Percentiles rank a stretch among this genome's conserved stretches.
Evolutionary conservation across 495 filamentous ascomycete genomes (phyloP).

Genomic region (Neurospora sublineolata): DNA sequence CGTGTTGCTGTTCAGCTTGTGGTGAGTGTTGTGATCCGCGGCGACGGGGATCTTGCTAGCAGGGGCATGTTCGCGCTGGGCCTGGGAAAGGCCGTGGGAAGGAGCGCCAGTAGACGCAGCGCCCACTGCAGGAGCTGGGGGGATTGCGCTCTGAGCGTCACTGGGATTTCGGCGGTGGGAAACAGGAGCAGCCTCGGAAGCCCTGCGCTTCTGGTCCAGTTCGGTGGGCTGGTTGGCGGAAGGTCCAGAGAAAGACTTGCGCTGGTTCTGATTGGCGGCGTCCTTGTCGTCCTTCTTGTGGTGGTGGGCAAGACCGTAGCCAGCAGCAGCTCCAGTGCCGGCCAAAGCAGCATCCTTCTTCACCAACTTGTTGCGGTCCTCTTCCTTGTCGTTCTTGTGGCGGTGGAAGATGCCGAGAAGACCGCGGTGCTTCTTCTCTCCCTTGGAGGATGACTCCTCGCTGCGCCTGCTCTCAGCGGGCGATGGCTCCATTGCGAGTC

Average conservation of each 20-base stretch:
- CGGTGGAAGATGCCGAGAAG: conserved; percentile 23
- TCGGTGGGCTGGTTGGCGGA: background rate
- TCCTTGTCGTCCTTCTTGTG: conserved; percentile 7
- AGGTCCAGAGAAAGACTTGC: background rate
- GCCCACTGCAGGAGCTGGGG: background rate
- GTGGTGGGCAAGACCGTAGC: conserved; percentile 10
- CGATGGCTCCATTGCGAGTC: background rate
- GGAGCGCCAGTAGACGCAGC: background rate
- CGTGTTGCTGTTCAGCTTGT: background rate
- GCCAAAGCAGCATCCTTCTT: conserved; percentile 20
- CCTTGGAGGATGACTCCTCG: background rate
- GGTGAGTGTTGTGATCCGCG: background rate
- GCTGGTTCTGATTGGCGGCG: background rate
- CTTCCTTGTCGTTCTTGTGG: conserved; percentile 16
- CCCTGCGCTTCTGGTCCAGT: background rate
- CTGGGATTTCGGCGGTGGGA: background rate
- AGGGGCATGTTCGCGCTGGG: background rate
- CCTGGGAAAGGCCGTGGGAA: background rate
- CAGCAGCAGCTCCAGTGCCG: conserved; percentile 12
- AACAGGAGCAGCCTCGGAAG: background rate
- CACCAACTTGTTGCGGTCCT: conserved; percentile 3
- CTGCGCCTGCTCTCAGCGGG: background rate
- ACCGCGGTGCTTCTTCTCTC: conserved; percentile 14
- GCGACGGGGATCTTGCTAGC: background rate
- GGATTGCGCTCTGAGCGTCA: background rate